These are phyloP conservation scores for Colletotrichum paranaense DNA, from an alignment of 2,329 filamentous ascomycete genomes.

Conservation along the genomic window DNA sequence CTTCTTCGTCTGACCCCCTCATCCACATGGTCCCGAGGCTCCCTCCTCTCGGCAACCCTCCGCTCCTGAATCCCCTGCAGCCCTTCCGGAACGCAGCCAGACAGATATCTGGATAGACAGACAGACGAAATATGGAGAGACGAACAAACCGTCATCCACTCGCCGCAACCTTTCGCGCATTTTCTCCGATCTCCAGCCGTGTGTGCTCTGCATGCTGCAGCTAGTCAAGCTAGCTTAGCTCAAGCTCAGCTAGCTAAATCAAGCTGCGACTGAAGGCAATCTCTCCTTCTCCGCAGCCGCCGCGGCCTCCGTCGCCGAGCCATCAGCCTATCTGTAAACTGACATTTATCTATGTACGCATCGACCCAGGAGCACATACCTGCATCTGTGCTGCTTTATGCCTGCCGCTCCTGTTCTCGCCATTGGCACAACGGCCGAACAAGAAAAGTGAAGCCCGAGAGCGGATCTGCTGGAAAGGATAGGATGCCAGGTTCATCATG, in stretches of 20 bases:
- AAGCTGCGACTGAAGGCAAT: slow-evolving; percentile 14
- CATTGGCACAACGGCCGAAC: slow-evolving; percentile 23
- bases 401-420: slow-evolving; percentile 20
- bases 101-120: not conserved
- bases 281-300: slow-evolving; percentile 3
- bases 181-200: slow-evolving; percentile 20
- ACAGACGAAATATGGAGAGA: slow-evolving; percentile 2
- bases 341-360: slow-evolving; percentile 1
- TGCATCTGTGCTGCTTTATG: slow-evolving; percentile 31
- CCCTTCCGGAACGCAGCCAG: slow-evolving; percentile 11
- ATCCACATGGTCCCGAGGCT: slow-evolving; percentile 29
- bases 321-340: slow-evolving; percentile 20
- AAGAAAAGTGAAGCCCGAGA: slow-evolving; percentile 34
- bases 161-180: not conserved
- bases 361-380: slow-evolving; percentile 11
- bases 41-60: slow-evolving; percentile 31
- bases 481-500: slow-evolving; percentile 38
- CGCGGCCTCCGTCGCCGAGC: slow-evolving; percentile 8
- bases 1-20: slow-evolving; percentile 31
- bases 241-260: slow-evolving; percentile 17
- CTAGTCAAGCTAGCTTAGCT: slow-evolving; percentile 2
- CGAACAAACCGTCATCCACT: slow-evolving; percentile 5
- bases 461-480: slow-evolving; percentile 39
- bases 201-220: slow-evolving; percentile 15
- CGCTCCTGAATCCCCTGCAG: slow-evolving; percentile 29